These are phyloP conservation scores for Coniella vitis DNA, from an alignment of 2,329 filamentous ascomycete species.

Conservation along the genomic window DNA sequence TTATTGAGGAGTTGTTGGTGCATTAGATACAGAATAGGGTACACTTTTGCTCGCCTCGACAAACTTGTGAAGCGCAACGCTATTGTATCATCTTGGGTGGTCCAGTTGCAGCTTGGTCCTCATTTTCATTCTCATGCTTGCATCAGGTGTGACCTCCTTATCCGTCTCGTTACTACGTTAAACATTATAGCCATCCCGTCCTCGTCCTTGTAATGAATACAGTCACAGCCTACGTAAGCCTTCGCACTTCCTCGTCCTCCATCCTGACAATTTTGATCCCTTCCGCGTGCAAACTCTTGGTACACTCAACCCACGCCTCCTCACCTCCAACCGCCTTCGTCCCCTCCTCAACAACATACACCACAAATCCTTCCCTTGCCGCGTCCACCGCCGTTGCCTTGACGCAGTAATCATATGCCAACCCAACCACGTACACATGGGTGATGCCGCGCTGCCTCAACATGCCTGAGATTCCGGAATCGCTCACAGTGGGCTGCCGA, in stretches of 20 bases:
- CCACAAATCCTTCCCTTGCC: conserved; percentile 64
- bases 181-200: too few relatives aligned
- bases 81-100: too few relatives aligned
- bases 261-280: conserved; percentile 59
- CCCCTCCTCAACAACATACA: conserved; percentile 71
- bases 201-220: too few relatives aligned
- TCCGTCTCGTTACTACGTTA: too few relatives aligned
- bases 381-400: conserved; percentile 75
- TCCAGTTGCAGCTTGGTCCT: too few relatives aligned
- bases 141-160: too few relatives aligned
- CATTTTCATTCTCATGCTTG: too few relatives aligned
- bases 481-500: conserved; percentile 47
- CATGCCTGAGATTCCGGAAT: conserved; percentile 54
- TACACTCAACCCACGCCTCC: conserved; percentile 47
- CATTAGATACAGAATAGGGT: too few relatives aligned
- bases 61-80: too few relatives aligned
- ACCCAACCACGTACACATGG: conserved; percentile 76
- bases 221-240: neutral
- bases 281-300: conserved; percentile 43
- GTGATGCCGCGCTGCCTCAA: conserved; percentile 57
- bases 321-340: conserved; percentile 63
- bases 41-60: too few relatives aligned
- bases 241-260: conserved; percentile 48
- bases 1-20: too few relatives aligned
- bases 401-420: conserved; percentile 89